Conservation (phyloP, 2,329 filamentous ascomycete genomes). For the Penicillium sp. region DNA sequence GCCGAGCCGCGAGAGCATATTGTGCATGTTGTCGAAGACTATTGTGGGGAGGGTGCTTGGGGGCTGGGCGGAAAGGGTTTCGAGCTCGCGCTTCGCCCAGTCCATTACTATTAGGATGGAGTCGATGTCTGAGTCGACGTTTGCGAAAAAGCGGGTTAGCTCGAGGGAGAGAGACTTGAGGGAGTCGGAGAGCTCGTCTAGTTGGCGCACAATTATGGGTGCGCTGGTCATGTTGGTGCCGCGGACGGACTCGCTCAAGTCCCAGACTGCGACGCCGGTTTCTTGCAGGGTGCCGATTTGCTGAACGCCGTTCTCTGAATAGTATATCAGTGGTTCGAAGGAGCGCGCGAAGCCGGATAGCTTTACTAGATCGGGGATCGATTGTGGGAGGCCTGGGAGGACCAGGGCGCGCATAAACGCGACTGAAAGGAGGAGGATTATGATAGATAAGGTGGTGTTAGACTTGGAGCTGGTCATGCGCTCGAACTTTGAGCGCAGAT, state of each 20-base stretch:
- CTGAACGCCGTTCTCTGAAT: slow-evolving; percentile 82
- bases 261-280: slow-evolving; percentile 90
- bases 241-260: slow-evolving; percentile 85
- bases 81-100: slow-evolving; percentile 85
- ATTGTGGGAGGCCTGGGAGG: slow-evolving; percentile 64
- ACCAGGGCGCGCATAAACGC: slow-evolving; percentile 65
- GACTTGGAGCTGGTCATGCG: slow-evolving; percentile 67
- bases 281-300: slow-evolving; percentile 88
- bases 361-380: slow-evolving; percentile 83
- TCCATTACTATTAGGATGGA: slow-evolving; percentile 94
- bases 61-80: slow-evolving; percentile 63
- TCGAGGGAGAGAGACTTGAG: slow-evolving; percentile 82
- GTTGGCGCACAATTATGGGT: slow-evolving; percentile 76
- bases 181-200: slow-evolving; percentile 82
- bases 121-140: slow-evolving; percentile 90
- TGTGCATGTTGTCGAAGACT: slow-evolving; percentile 83
- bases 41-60: slow-evolving; percentile 63
- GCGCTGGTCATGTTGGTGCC: slow-evolving; percentile 89
- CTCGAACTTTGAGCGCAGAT: slow-evolving; percentile 60
- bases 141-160: slow-evolving; percentile 87
- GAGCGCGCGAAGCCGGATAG: slow-evolving; percentile 85
- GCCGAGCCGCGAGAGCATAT: slow-evolving; percentile 62
- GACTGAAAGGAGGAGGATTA: slow-evolving; percentile 65
- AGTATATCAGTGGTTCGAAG: slow-evolving; percentile 92
- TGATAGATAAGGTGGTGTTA: slow-evolving; percentile 62